Conservation (phyloP, 2,329 filamentous ascomycete species). For the Fusarium chuoi region DNA sequence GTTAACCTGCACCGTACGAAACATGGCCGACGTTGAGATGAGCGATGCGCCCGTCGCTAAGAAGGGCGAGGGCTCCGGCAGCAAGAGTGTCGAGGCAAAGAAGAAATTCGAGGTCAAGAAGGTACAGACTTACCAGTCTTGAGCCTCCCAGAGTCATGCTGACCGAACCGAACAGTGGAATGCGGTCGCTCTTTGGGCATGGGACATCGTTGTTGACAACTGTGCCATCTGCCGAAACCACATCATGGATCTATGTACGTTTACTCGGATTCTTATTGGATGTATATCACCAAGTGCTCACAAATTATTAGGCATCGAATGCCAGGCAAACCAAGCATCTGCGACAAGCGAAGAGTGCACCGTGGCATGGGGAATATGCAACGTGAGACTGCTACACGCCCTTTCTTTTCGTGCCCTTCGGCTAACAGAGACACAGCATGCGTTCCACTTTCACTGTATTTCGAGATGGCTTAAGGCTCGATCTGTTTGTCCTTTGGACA, state of each 20-base stretch:
- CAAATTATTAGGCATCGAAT: constrained; percentile 82
- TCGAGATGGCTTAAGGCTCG: constrained; percentile 99
- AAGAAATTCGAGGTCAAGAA: constrained; percentile 99
- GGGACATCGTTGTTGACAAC: constrained; percentile 99
- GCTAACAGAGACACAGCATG: constrained; percentile 74
- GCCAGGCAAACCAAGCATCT: constrained; percentile 97
- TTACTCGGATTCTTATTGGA: neutral
- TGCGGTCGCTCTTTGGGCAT: constrained; percentile 96
- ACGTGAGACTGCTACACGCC: constrained; percentile 68
- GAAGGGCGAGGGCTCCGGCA: constrained; percentile 60
- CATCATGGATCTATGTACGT: constrained; percentile 97
- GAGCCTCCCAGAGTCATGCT: neutral
- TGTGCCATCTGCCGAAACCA: constrained; percentile 99
- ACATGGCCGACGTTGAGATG: constrained; percentile 98
- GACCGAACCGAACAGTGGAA: constrained; percentile 78
- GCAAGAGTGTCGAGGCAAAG: constrained; percentile 73
- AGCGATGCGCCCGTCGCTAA: constrained; percentile 79
- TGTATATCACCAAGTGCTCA: constrained; percentile 20
- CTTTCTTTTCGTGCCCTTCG: neutral
- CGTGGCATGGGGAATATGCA: constrained; percentile 99
- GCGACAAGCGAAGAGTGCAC: constrained; percentile 98
- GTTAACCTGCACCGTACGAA: neutral
- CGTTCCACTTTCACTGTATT: constrained; percentile 99
- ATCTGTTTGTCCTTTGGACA: constrained; percentile 96
- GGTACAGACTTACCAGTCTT: constrained; percentile 60